These are phyloP conservation scores for Leucaena leucocephala DNA, from an alignment of 306 rosid species.

Conservation along the genomic window DNA sequence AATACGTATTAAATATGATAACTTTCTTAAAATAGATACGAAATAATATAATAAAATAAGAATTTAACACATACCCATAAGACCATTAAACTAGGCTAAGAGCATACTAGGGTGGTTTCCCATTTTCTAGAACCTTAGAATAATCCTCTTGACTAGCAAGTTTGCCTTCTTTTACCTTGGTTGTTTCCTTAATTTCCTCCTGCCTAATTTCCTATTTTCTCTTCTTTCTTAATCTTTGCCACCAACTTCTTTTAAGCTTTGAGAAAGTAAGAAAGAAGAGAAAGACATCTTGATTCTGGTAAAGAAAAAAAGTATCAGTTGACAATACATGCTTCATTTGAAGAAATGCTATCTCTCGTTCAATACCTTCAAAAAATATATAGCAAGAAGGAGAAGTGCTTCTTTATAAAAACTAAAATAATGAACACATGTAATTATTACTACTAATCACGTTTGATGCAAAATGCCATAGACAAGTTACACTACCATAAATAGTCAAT, in stretches of 20 bases:
- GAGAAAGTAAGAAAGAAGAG: constrained; percentile 3
- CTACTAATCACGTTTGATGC: not conserved
- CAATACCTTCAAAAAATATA: constrained; percentile 62
- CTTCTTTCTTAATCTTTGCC: constrained; percentile 82
- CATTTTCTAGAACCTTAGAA: no score
- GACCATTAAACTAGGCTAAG: no score
- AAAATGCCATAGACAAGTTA: no score
- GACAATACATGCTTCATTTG: constrained; percentile 70
- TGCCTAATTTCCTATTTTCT: constrained; percentile 94
- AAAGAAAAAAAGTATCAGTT: constrained; percentile 9
- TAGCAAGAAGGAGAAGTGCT: not conserved
- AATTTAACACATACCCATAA: no score
- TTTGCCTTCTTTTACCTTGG: no score
- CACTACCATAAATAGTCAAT: no score
- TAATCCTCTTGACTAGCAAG: no score
- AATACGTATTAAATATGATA: no score
- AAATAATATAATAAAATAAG: no score
- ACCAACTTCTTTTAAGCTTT: constrained; percentile 63
- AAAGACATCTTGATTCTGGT: constrained; percentile 1
- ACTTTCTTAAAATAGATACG: no score
- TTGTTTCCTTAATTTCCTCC: no score
- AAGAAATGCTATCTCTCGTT: constrained; percentile 83
- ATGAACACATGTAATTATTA: not conserved
- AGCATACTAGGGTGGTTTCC: no score
- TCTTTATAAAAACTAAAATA: constrained; percentile 10